These are phyloP conservation scores for Viridothelium virens DNA, from an alignment of 495 filamentous ascomycete species.

Conservation along the genomic window DNA sequence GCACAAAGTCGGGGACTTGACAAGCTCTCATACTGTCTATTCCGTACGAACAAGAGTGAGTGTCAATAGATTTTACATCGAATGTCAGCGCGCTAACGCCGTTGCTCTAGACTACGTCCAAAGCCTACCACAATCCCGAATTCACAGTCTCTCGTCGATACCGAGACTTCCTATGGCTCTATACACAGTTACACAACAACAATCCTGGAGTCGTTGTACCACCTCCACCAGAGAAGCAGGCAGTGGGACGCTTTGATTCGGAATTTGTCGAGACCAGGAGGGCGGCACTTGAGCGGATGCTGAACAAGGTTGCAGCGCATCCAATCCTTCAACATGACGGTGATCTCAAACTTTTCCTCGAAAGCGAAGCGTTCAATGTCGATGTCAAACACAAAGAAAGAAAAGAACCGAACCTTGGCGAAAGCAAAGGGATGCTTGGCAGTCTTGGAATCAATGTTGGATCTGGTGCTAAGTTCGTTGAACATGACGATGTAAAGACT, in stretches of 20 bases:
- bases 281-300: constrained; percentile 87
- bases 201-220: constrained; percentile 94
- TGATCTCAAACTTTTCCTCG: constrained; percentile 91
- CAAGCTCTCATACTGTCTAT: constrained; percentile 95
- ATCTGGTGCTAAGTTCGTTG: constrained; percentile 76
- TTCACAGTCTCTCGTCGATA: constrained; percentile 90
- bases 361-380: constrained; percentile 89
- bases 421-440: constrained; percentile 89
- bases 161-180: constrained; percentile 96
- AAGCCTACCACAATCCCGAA: constrained; percentile 83
- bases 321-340: constrained; percentile 86
- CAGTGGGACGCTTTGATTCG: constrained; percentile 88
- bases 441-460: constrained; percentile 72
- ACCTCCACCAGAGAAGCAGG: constrained; percentile 95
- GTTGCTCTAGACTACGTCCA: constrained; percentile 69
- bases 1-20: constrained; percentile 93
- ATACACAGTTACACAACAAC: constrained; percentile 84
- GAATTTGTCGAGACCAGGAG: constrained; percentile 92
- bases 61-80: neutral
- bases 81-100: neutral
- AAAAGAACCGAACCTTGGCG: constrained; percentile 72
- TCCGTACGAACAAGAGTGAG: constrained; percentile 85
- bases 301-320: constrained; percentile 89
- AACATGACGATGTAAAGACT: constrained; percentile 83
- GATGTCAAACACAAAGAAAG: constrained; percentile 98